Evolutionary conservation across 2,329 filamentous ascomycete genomes (phyloP).

Genomic region (Diaporthe vaccinii): DNA sequence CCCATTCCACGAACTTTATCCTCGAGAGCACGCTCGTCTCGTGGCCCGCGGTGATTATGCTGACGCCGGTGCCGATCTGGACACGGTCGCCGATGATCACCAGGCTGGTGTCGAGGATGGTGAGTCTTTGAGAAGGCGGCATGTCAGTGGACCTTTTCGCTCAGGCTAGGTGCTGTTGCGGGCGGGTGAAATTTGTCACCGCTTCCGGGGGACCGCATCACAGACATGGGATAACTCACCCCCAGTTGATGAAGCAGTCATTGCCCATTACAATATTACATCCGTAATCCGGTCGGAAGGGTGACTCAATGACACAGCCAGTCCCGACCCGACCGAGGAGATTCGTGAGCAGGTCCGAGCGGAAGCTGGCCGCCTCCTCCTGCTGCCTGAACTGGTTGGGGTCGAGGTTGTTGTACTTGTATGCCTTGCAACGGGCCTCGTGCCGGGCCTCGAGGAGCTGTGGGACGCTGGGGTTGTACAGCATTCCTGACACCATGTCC

Average conservation of each 20-base stretch:
- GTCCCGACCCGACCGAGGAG: constrained; percentile 65
- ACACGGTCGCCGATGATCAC: constrained; percentile 80
- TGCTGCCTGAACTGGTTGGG: constrained; percentile 47
- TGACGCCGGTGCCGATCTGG: constrained; percentile 78
- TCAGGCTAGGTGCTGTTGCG: too few relatives aligned
- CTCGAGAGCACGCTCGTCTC: constrained; percentile 71
- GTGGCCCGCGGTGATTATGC: constrained; percentile 78
- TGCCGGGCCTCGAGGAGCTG: constrained; percentile 64
- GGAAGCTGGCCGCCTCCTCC: constrained; percentile 50
- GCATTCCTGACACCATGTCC: constrained; percentile 74
- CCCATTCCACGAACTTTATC: constrained; percentile 64
- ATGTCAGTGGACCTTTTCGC: neutral
- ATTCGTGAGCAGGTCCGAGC: constrained; percentile 61
- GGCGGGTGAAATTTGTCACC: neutral
- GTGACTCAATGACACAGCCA: constrained; percentile 71
- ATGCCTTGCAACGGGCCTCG: constrained; percentile 64
- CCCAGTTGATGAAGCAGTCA: constrained; percentile 4
- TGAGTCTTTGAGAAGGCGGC: constrained; percentile 49
- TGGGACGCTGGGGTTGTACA: constrained; percentile 66
- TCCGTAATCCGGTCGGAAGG: constrained; percentile 74
- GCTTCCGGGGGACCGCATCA: neutral
- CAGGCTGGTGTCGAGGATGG: constrained; percentile 78
- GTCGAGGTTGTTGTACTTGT: constrained; percentile 71
- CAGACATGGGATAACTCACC: neutral
- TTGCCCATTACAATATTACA: constrained; percentile 65